phyloP scores from a whole-genome alignment of 2,329 filamentous ascomycete genomes.

The Diaporthe caulivora region DNA sequence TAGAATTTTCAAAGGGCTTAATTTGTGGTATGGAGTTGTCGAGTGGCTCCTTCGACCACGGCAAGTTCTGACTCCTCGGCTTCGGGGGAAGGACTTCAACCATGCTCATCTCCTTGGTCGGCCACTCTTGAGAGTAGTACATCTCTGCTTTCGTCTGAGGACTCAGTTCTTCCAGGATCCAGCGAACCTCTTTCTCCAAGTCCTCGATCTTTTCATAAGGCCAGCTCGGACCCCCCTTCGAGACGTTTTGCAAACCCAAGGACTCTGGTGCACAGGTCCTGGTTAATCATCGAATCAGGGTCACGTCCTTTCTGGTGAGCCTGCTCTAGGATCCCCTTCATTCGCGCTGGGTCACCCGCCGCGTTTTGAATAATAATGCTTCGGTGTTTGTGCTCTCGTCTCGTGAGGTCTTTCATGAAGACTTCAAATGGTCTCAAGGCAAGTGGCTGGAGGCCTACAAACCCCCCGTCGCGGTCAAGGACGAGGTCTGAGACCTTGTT shows the following conservation, averaged over 20 bases:
- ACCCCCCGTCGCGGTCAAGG: slow-evolving; percentile 45
- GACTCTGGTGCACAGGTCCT: slow-evolving; percentile 41
- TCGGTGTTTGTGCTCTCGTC: slow-evolving; percentile 52
- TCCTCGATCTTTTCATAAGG: slow-evolving; percentile 47
- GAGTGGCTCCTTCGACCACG: too few relatives aligned
- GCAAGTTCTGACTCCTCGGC: too few relatives aligned
- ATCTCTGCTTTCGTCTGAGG: too few relatives aligned
- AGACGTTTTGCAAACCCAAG: slow-evolving; percentile 45
- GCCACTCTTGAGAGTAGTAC: too few relatives aligned
- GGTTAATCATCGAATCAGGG: slow-evolving; percentile 50
- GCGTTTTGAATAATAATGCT: slow-evolving; percentile 52
- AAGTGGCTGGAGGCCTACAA: slow-evolving; percentile 47
- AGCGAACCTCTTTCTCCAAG: too few relatives aligned
- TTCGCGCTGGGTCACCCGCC: slow-evolving; percentile 50
- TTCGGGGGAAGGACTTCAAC: too few relatives aligned
- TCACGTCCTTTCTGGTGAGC: slow-evolving; percentile 49
- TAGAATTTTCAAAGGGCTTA: too few relatives aligned
- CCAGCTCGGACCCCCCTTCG: slow-evolving; percentile 47
- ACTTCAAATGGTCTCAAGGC: slow-evolving; percentile 51
- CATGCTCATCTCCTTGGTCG: too few relatives aligned
- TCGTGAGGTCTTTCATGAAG: slow-evolving; percentile 52
- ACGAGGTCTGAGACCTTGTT: slow-evolving; percentile 51
- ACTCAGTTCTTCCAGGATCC: too few relatives aligned
- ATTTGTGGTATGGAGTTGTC: too few relatives aligned
- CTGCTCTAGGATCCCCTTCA: slow-evolving; percentile 51